Percentiles rank a stretch among this genome's conserved stretches.
These are phyloP conservation scores for Helicocarpus griseus DNA, from an alignment of 2,329 filamentous ascomycete species.

Conservation along the genomic window DNA sequence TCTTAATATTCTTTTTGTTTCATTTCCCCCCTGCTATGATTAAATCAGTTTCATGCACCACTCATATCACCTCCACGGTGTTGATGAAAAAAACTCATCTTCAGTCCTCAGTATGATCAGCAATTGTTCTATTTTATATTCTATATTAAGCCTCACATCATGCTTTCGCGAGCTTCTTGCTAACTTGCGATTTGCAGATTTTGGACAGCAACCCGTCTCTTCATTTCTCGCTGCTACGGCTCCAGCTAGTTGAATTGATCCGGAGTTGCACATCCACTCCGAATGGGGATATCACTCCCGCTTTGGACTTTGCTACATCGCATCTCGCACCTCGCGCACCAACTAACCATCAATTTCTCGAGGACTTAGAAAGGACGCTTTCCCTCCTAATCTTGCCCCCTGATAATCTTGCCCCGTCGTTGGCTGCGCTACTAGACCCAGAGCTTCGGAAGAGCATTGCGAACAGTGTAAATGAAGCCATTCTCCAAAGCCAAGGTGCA, in stretches of 20 bases:
- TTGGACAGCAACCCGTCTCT: conserved; percentile 72
- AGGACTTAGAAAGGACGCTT: conserved; percentile 87
- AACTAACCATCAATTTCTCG: conserved; percentile 68
- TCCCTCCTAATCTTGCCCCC: conserved; percentile 77
- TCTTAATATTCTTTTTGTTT: conserved; percentile 31
- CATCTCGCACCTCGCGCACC: conserved; percentile 82
- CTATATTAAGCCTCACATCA: conserved; percentile 9
- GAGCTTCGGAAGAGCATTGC: conserved; percentile 75
- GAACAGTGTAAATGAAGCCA: conserved; percentile 77
- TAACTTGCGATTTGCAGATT: conserved; percentile 49
- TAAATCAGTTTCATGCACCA: conserved; percentile 99
- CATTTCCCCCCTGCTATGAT: conserved; percentile 60
- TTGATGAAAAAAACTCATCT: conserved; percentile 78
- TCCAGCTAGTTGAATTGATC: conserved; percentile 92
- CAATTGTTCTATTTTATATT: conserved; percentile 11
- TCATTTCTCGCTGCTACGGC: conserved; percentile 79
- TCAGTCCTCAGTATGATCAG: conserved; percentile 81
- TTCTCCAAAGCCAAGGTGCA: conserved; percentile 63
- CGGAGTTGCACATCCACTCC: conserved; percentile 58
- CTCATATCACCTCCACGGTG: conserved; percentile 72
- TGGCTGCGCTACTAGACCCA: conserved; percentile 69
- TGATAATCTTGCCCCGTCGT: conserved; percentile 65
- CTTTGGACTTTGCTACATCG: conserved; percentile 75
- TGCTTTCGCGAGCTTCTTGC: conserved; percentile 7
- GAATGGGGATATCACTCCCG: conserved; percentile 65